Conservation (phyloP, 805 yeast species). For the Candida insectalens region DNA sequence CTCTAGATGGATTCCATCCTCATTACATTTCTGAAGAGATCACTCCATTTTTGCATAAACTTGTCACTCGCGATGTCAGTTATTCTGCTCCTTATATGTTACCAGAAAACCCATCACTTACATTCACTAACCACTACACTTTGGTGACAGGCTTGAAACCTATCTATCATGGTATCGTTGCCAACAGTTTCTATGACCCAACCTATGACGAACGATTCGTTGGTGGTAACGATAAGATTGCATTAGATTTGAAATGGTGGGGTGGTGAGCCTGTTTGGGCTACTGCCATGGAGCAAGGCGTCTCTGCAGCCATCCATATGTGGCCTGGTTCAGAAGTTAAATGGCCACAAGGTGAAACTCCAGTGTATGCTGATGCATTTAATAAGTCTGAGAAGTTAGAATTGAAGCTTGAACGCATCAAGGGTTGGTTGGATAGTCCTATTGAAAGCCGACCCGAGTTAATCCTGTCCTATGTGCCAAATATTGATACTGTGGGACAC, state of each 20-base stretch:
- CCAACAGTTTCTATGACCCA: constrained; percentile 72
- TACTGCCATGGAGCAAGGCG: constrained; percentile 56
- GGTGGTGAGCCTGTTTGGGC: constrained; percentile 89
- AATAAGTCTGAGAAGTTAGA: constrained; percentile 54
- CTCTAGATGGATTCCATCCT: constrained; percentile 89
- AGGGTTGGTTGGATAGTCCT: constrained; percentile 59
- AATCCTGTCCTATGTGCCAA: constrained; percentile 69
- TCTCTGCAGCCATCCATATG: constrained; percentile 77
- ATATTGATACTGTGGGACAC: constrained; percentile 75
- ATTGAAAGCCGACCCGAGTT: constrained; percentile 60
- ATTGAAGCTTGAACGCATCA: constrained; percentile 45
- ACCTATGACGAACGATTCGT: constrained; percentile 43
- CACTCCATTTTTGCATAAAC: constrained; percentile 63
- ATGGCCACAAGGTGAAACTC: constrained; percentile 33
- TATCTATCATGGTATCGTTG: constrained; percentile 77
- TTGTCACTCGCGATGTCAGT: constrained; percentile 36
- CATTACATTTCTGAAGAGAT: constrained; percentile 56
- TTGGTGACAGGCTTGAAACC: constrained; percentile 82
- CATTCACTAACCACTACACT: constrained; percentile 91
- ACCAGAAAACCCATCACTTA: constrained; percentile 82
- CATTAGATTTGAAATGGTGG: constrained; percentile 61
- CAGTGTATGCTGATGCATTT: constrained; percentile 50
- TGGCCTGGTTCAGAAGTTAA: constrained; percentile 91
- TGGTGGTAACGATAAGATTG: constrained; percentile 45
- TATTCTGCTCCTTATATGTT: constrained; percentile 78